phyloP scores from a whole-genome alignment of 768 basidiomycete species.

The Austroboletus festivus region DNA sequence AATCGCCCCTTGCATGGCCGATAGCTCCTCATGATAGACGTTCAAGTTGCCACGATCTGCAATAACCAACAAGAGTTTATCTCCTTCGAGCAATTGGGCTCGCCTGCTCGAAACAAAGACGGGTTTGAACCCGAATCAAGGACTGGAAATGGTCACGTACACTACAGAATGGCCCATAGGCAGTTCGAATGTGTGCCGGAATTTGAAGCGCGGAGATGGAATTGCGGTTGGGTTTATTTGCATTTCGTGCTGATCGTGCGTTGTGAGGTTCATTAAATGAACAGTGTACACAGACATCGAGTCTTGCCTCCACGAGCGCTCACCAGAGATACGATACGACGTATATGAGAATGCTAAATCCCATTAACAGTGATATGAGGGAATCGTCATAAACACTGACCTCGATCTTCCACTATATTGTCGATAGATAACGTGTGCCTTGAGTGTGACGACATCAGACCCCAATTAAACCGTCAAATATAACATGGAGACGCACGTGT shows the following conservation, averaged over 20 bases:
- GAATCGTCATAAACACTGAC: neutral
- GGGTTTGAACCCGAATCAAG: neutral
- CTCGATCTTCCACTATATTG: neutral
- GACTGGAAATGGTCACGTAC: constrained; percentile 9
- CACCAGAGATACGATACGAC: constrained; percentile 3
- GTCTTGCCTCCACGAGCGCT: constrained; percentile 12
- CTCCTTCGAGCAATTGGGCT: constrained; percentile 40
- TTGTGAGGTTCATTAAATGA: constrained; percentile 26
- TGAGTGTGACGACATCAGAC: neutral
- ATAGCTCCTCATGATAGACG: constrained; percentile 39
- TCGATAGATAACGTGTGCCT: constrained; percentile 15
- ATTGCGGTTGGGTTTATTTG: constrained; percentile 22
- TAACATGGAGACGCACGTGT: constrained; percentile 13
- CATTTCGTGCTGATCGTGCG: constrained; percentile 26
- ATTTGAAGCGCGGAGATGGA: constrained; percentile 23
- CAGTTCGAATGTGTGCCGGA: constrained; percentile 15
- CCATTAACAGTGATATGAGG: too few species aligned
- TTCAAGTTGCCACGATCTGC: constrained; percentile 34
- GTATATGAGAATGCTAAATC: neutral
- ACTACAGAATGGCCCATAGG: constrained; percentile 18
- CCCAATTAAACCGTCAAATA: neutral
- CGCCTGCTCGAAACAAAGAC: constrained; percentile 20
- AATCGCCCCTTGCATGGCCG: constrained; percentile 33
- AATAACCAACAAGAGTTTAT: constrained; percentile 42
- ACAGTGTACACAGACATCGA: constrained; percentile 20